These are phyloP conservation scores for Phlyctochytrium arcticum DNA, from an alignment of 192 early-diverging fungal species.

Conservation along the genomic window DNA sequence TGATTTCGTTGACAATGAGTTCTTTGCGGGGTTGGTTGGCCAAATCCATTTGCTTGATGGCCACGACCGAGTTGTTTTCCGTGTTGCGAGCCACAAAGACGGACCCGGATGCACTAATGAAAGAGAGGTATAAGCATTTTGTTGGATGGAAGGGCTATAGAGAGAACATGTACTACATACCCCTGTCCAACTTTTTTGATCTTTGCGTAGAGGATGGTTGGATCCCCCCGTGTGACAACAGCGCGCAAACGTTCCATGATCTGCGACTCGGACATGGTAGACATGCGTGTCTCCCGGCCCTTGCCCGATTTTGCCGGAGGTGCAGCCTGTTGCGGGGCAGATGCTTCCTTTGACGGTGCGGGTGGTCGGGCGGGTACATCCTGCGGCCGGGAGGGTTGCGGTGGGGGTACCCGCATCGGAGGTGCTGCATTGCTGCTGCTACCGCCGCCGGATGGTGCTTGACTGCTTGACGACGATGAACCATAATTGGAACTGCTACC, in stretches of 20 bases:
- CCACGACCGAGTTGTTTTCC: slow-evolving; percentile 36
- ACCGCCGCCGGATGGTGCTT: neutral
- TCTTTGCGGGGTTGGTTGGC: slow-evolving; percentile 56
- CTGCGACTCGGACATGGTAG: slow-evolving; percentile 86
- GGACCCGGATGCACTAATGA: slow-evolving; percentile 67
- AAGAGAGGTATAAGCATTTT: neutral
- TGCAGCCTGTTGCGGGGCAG: slow-evolving; percentile 27
- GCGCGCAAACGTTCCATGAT: slow-evolving; percentile 88
- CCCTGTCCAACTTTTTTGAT: slow-evolving; percentile 97
- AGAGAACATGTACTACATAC: slow-evolving; percentile 32
- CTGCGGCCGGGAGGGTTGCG: slow-evolving; percentile 16
- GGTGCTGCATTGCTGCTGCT: neutral
- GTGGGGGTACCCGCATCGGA: neutral
- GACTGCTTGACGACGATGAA: no score
- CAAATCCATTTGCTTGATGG: slow-evolving; percentile 65
- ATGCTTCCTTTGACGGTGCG: slow-evolving; percentile 21
- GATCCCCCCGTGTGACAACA: slow-evolving; percentile 89
- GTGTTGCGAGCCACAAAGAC: slow-evolving; percentile 87
- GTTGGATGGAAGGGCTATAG: neutral
- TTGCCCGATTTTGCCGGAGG: slow-evolving; percentile 38
- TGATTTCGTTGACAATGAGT: slow-evolving; percentile 71
- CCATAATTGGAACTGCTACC: neutral
- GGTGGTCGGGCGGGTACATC: slow-evolving; percentile 23
- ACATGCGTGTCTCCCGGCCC: slow-evolving; percentile 68
- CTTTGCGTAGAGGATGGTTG: slow-evolving; percentile 85